These are phyloP conservation scores for Dothistroma septosporum DNA, from an alignment of 2,329 filamentous ascomycete genomes.

Conservation along the genomic window DNA sequence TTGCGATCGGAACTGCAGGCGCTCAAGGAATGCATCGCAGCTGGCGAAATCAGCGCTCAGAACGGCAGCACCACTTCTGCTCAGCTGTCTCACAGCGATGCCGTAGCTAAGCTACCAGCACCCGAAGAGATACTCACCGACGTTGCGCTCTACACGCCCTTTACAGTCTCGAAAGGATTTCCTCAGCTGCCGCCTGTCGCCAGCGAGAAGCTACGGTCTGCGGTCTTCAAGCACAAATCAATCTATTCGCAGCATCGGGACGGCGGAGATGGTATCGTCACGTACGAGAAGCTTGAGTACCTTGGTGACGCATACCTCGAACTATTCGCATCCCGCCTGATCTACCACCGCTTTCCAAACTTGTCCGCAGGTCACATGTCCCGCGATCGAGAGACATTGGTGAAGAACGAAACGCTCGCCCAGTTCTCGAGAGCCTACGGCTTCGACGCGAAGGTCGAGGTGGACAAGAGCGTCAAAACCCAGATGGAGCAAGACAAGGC, in stretches of 20 bases:
- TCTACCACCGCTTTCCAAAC: constrained; percentile 66
- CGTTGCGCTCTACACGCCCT: constrained; percentile 21
- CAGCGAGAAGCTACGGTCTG: constrained; percentile 10
- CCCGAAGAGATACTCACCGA: constrained; percentile 7
- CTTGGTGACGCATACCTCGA: constrained; percentile 85
- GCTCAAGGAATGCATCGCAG: not conserved
- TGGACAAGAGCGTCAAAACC: constrained; percentile 36
- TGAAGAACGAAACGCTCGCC: constrained; percentile 75
- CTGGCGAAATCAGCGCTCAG: not conserved
- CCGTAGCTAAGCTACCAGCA: constrained; percentile 20
- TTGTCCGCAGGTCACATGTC: constrained; percentile 65
- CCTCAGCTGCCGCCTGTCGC: constrained; percentile 31
- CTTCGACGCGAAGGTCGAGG: constrained; percentile 60
- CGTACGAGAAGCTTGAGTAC: constrained; percentile 83
- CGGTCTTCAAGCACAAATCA: constrained; percentile 36
- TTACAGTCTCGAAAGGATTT: constrained; percentile 20
- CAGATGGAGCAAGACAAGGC: constrained; percentile 29
- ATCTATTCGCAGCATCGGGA: constrained; percentile 20
- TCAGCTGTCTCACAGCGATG: constrained; percentile 14
- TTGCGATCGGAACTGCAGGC: not conserved
- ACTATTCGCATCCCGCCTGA: constrained; percentile 67
- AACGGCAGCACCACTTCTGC: not conserved
- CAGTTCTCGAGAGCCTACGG: constrained; percentile 66
- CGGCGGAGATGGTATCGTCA: constrained; percentile 28
- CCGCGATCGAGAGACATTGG: constrained; percentile 70